Percentiles rank a stretch among this genome's conserved stretches.
Evolutionary conservation across 805 yeast species (phyloP).

Genomic region (Kazachstania kunashirensis): DNA sequence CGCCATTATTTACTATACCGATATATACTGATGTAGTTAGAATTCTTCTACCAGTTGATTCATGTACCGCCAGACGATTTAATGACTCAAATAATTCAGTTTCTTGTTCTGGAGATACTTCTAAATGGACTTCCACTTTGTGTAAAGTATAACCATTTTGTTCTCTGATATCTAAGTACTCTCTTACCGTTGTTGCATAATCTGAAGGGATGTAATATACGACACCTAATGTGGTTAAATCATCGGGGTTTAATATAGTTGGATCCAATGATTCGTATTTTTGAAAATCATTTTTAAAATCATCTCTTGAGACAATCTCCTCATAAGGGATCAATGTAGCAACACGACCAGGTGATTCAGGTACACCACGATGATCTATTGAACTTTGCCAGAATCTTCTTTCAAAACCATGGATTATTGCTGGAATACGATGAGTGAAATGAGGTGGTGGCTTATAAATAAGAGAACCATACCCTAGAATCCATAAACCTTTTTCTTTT

Average conservation of each 20-base stretch:
- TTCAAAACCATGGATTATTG: slow-evolving; percentile 63
- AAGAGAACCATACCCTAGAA: slow-evolving; percentile 83
- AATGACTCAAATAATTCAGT: slow-evolving; percentile 18
- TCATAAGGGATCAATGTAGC: slow-evolving; percentile 64
- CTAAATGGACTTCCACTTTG: slow-evolving; percentile 50
- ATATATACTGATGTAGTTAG: slow-evolving; percentile 63
- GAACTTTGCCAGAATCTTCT: slow-evolving; percentile 90
- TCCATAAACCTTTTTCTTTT: slow-evolving; percentile 42
- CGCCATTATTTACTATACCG: slow-evolving; percentile 70
- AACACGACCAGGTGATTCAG: slow-evolving; percentile 79
- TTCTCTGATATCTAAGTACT: slow-evolving; percentile 71
- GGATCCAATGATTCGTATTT: slow-evolving; percentile 10
- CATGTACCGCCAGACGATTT: slow-evolving; percentile 24
- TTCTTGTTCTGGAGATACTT: slow-evolving; percentile 19
- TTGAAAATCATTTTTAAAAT: slow-evolving; percentile 36
- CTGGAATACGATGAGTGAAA: slow-evolving; percentile 52
- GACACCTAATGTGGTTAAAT: slow-evolving; percentile 62
- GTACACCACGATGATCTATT: slow-evolving; percentile 84
- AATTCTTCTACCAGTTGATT: slow-evolving; percentile 31
- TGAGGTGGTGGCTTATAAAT: slow-evolving; percentile 86
- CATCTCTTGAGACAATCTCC: slow-evolving; percentile 36
- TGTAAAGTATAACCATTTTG: slow-evolving; percentile 80
- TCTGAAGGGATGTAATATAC: slow-evolving; percentile 72
- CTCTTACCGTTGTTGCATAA: slow-evolving; percentile 49
- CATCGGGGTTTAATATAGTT: slow-evolving; percentile 26